Percentiles rank a stretch among this genome's conserved stretches.
phyloP scores from a whole-genome alignment of 2,329 filamentous ascomycete species.

The Alternaria sp. region DNA sequence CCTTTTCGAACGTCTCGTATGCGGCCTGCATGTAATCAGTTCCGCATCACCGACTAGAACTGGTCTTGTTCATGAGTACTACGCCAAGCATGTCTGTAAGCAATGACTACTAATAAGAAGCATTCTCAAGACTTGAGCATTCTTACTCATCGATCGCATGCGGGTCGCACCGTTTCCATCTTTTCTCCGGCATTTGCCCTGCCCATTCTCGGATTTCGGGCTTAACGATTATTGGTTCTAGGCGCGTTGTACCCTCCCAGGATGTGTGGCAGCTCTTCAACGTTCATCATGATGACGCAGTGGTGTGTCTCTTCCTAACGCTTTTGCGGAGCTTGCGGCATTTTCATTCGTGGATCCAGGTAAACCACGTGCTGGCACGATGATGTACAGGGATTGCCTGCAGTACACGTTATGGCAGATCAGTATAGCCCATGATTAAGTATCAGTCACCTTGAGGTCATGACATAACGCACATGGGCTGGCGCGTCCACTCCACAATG shows the following conservation, averaged over 20 bases:
- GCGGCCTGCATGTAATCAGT: background rate
- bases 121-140: background rate
- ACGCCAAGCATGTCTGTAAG: background rate
- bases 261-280: background rate
- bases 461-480: conserved; percentile 12
- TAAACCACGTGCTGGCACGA: background rate
- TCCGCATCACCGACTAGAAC: background rate
- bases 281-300: conserved; percentile 24
- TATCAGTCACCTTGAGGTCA: conserved; percentile 10
- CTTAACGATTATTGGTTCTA: background rate
- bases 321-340: background rate
- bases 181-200: conserved; percentile 1
- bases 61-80: background rate
- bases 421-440: conserved; percentile 6
- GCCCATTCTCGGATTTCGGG: background rate
- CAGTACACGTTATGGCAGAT: background rate
- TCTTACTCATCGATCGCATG: conserved; percentile 1
- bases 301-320: conserved; percentile 1
- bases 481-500: background rate
- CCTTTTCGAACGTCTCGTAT: background rate
- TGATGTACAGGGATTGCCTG: conserved; percentile 5
- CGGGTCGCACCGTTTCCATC: background rate
- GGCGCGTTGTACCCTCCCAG: background rate
- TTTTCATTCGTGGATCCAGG: conserved; percentile 6
- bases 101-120: background rate